Evolutionary conservation across 2,329 filamentous ascomycete species (phyloP).

Genomic region (Alternaria triticina): DNA sequence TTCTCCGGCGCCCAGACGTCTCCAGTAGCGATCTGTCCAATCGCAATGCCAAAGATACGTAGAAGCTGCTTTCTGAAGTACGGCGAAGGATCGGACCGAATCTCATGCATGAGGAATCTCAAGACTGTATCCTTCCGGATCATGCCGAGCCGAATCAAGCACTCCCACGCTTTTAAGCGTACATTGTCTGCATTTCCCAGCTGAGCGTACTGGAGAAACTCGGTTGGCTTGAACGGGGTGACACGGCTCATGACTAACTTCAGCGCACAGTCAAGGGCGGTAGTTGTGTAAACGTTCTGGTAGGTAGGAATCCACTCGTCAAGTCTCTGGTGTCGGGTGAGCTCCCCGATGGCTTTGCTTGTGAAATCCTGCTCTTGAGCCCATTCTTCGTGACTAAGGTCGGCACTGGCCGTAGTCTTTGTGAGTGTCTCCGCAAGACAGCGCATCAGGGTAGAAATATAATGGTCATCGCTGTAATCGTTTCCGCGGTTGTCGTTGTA

Average conservation of each 20-base stretch:
- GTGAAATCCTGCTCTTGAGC: slow-evolving; percentile 62
- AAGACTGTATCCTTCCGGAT: slow-evolving; percentile 58
- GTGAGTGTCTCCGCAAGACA: slow-evolving; percentile 64
- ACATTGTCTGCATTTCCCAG: slow-evolving; percentile 66
- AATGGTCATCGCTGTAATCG: slow-evolving; percentile 85
- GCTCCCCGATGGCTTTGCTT: slow-evolving; percentile 64
- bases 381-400: slow-evolving; percentile 53
- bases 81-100: slow-evolving; percentile 64
- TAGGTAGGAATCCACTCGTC: slow-evolving; percentile 72
- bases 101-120: slow-evolving; percentile 62
- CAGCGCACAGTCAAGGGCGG: slow-evolving; percentile 65
- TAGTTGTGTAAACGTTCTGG: slow-evolving; percentile 68
- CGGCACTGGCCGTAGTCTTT: slow-evolving; percentile 44
- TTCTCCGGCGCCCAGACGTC: slow-evolving; percentile 46
- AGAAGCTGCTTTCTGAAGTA: slow-evolving; percentile 63
- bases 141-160: slow-evolving; percentile 62
- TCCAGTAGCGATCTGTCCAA: slow-evolving; percentile 67
- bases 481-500: slow-evolving; percentile 97
- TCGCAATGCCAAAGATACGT: slow-evolving; percentile 59
- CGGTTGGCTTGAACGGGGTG: slow-evolving; percentile 59
- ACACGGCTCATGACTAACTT: slow-evolving; percentile 61
- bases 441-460: slow-evolving; percentile 79
- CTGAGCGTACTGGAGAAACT: slow-evolving; percentile 67
- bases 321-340: slow-evolving; percentile 68
- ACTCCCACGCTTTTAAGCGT: slow-evolving; percentile 64